Conservation (phyloP, 2,329 filamentous ascomycete species). For the Fusarium caatingaense region DNA sequence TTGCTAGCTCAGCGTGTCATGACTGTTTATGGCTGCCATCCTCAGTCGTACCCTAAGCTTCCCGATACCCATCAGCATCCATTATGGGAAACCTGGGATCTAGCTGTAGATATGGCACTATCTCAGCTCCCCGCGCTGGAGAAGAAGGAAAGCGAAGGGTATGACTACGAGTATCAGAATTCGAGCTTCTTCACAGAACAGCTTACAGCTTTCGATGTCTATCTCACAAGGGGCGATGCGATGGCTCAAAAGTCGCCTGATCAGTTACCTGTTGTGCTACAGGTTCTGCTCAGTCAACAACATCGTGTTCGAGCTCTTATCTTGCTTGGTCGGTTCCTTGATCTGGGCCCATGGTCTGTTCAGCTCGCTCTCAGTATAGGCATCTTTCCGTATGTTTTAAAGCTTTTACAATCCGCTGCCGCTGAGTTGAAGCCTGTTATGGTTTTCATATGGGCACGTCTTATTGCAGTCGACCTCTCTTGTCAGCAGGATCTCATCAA, state of each 20-base stretch:
- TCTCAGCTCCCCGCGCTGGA: constrained; percentile 89
- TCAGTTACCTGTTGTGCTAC: constrained; percentile 94
- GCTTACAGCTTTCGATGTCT: constrained; percentile 96
- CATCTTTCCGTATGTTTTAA: constrained; percentile 98
- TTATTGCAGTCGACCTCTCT: constrained; percentile 92
- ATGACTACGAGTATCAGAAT: constrained; percentile 91
- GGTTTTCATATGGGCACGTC: constrained; percentile 99
- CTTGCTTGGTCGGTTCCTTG: constrained; percentile 90
- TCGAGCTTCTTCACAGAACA: constrained; percentile 98
- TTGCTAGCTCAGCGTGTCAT: constrained; percentile 94
- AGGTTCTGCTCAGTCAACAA: constrained; percentile 95
- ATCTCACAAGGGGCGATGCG: constrained; percentile 82
- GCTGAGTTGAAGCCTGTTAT: constrained; percentile 96
- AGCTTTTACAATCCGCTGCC: constrained; percentile 93
- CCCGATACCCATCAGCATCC: constrained; percentile 95
- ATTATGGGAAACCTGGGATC: constrained; percentile 96
- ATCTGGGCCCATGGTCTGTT: constrained; percentile 98
- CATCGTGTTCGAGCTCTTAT: constrained; percentile 92
- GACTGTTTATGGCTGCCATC: constrained; percentile 95
- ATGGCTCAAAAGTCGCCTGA: constrained; percentile 89
- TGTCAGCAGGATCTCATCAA: constrained; percentile 95
- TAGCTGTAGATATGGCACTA: constrained; percentile 94
- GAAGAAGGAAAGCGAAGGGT: constrained; percentile 77
- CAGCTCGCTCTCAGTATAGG: constrained; percentile 96
- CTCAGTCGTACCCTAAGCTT: constrained; percentile 90